Evolutionary conservation across 805 yeast genomes (phyloP).

Genomic region (Ogataea naganishii): DNA sequence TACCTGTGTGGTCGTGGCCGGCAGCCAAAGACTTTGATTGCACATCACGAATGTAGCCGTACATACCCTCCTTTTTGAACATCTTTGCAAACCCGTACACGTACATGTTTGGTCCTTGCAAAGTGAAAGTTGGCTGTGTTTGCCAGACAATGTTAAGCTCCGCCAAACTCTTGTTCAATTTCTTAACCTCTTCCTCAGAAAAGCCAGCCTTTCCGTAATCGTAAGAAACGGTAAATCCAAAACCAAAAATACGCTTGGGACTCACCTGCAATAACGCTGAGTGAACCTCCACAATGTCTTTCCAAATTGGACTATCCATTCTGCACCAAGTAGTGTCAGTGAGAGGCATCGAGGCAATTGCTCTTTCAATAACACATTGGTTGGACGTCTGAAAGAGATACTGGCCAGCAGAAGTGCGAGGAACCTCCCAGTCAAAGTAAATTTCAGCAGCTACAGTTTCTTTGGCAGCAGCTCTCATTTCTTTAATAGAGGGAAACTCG

Average conservation of each 20-base stretch:
- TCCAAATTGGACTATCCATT: constrained; percentile 48
- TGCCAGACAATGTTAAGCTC: constrained; percentile 44
- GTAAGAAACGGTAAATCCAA: constrained; percentile 53
- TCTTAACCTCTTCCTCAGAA: constrained; percentile 32
- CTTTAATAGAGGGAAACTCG: constrained; percentile 13
- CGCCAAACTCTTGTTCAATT: constrained; percentile 45
- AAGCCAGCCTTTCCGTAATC: constrained; percentile 55
- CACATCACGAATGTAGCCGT: constrained; percentile 19
- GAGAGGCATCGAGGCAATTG: constrained; percentile 46
- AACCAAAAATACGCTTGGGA: constrained; percentile 50
- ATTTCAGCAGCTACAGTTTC: constrained; percentile 24
- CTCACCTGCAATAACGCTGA: constrained; percentile 32
- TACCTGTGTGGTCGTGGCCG: constrained; percentile 11
- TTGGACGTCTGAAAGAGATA: constrained; percentile 40
- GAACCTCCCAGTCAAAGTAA: constrained; percentile 51
- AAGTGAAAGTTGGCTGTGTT: constrained; percentile 40
- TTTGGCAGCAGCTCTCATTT: constrained; percentile 9
- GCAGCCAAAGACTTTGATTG: constrained; percentile 8
- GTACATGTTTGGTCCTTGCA: constrained; percentile 50
- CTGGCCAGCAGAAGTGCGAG: constrained; percentile 51
- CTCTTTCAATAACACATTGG: constrained; percentile 46
- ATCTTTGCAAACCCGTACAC: constrained; percentile 40
- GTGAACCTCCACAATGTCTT: constrained; percentile 41
- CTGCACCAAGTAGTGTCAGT: constrained; percentile 57
- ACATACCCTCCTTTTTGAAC: constrained; percentile 47